These are phyloP conservation scores for Penicillium sp. DNA, from an alignment of 2,329 filamentous ascomycete genomes.

Conservation along the genomic window DNA sequence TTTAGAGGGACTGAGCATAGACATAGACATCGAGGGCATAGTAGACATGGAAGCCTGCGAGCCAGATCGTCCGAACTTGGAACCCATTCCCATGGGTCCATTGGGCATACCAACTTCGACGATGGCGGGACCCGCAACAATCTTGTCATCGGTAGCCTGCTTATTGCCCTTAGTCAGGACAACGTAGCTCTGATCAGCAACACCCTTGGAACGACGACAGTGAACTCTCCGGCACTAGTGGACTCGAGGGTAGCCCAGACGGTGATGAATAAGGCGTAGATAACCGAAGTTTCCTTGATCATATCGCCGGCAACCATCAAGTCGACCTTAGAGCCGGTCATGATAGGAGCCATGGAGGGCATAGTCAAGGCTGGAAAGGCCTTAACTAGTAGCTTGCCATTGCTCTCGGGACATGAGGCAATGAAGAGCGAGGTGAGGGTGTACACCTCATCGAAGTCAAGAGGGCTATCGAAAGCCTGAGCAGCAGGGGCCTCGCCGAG, in stretches of 20 bases:
- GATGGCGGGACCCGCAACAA: conserved; percentile 34
- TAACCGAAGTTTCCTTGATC: conserved; percentile 17
- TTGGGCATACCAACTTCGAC: conserved; percentile 24
- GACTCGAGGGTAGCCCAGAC: conserved; percentile 16
- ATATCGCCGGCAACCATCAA: conserved; percentile 27
- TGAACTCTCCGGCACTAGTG: conserved; percentile 15
- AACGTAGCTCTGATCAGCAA: conserved; percentile 31
- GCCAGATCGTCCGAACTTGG: too few relatives aligned
- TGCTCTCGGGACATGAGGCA: conserved; percentile 55
- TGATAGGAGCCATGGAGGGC: conserved; percentile 10
- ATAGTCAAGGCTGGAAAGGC: conserved; percentile 55
- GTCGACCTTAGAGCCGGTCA: conserved; percentile 18
- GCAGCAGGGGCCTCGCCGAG: conserved; percentile 56
- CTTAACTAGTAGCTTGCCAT: conserved; percentile 60
- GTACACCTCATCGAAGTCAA: conserved; percentile 61
- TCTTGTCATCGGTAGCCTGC: conserved; percentile 27
- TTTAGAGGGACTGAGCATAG: too few relatives aligned
- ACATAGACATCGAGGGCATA: too few relatives aligned
- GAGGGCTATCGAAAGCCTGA: conserved; percentile 61
- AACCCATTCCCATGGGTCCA: too few relatives aligned
- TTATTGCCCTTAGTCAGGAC: conserved; percentile 28
- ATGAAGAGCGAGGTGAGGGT: conserved; percentile 66
- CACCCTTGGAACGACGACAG: conserved; percentile 23
- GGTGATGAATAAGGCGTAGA: conserved; percentile 22
- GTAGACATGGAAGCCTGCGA: too few relatives aligned